Base-by-base conservation (phyloP, 2,329 filamentous ascomycete species). In the Niveomyces coronatus region DNA sequence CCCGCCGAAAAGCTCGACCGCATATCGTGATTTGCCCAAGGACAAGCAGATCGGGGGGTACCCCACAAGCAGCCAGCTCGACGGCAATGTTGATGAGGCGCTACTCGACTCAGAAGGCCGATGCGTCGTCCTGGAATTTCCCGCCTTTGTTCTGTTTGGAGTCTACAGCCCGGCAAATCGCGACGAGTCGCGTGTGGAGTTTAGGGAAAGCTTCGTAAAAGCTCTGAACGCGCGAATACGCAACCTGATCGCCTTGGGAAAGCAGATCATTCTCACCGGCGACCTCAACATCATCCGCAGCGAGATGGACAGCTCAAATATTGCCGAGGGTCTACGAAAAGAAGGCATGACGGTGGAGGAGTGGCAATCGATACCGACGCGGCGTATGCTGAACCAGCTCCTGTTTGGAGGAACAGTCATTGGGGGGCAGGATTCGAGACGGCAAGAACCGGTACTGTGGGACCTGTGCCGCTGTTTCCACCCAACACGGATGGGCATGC, bases 131-230 rank as follows among this genome's bases (percentile, higher is more conserved):
- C 69, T 98, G 4, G 91, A 96, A 54, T 96, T 98, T 49, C 85
- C 87, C 0, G 88, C 86, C 3, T 96, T 98, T 55, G 86, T 98
- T 4, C 71, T 98, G 13, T 74, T 98, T 35, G 91, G 89, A 4
- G 81, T 93, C 3, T 96, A 98, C 61, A 85, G 84, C 49, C 91
- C 91, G 9, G 91, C 89, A 16, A 87, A 83, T 50, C 79, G 87
- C 42, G 88, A 94, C 50, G 85, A 91, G 44, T 75, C 76, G 3
- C 75, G 91, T 18, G 81, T 88, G 48, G 78, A 83, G 45, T 98
- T 94, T 52, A 80, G 89, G 11, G 67, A 82, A 39, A 79, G 74
- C 16, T 98, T 93, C 53, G 69, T 94, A 28, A 74, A 79, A 45
- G 79, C 85, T 3, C 67, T 98, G 5, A 87, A 96, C 52, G 74